These are phyloP conservation scores for Breynia disticha DNA, from an alignment of 441 rosid genomes.

Conservation along the genomic window DNA sequence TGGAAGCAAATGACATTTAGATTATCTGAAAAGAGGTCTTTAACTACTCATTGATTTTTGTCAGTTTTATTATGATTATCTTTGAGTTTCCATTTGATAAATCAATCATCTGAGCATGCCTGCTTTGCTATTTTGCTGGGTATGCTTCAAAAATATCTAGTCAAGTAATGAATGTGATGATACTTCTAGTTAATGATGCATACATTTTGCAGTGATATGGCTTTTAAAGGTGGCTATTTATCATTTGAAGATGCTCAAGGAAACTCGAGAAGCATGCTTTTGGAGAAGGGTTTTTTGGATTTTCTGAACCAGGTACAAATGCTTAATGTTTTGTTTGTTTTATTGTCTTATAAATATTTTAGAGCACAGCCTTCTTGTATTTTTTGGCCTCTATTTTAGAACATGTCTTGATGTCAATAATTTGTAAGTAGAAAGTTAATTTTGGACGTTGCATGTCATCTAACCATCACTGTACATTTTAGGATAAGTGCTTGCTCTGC, in stretches of 20 bases:
- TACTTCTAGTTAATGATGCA: background rate
- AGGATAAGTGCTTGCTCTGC: too few relatives aligned
- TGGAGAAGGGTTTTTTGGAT: conserved; percentile 78
- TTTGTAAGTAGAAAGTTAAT: too few relatives aligned
- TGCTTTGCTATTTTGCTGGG: too few relatives aligned
- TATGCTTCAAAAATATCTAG: too few relatives aligned
- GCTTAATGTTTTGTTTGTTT: background rate
- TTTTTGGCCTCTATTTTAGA: background rate
- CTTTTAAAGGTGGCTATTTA: conserved; percentile 44
- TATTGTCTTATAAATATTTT: background rate
- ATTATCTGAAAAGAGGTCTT: conserved; percentile 69
- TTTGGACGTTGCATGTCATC: too few relatives aligned
- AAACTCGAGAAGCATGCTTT: conserved; percentile 28
- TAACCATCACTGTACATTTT: too few relatives aligned
- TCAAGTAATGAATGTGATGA: too few relatives aligned
- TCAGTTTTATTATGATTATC: background rate
- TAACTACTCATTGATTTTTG: background rate
- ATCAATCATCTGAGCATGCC: too few relatives aligned
- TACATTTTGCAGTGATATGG: conserved; percentile 31
- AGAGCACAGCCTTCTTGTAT: background rate
- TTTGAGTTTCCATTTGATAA: too few relatives aligned
- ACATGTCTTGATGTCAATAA: too few relatives aligned
- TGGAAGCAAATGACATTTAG: conserved; percentile 87
- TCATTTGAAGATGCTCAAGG: conserved; percentile 55
- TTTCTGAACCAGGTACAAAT: conserved; percentile 59